These are phyloP conservation scores for Tritrichomonas musculus DNA, from an alignment of 208 protist species.

Conservation along the genomic window DNA sequence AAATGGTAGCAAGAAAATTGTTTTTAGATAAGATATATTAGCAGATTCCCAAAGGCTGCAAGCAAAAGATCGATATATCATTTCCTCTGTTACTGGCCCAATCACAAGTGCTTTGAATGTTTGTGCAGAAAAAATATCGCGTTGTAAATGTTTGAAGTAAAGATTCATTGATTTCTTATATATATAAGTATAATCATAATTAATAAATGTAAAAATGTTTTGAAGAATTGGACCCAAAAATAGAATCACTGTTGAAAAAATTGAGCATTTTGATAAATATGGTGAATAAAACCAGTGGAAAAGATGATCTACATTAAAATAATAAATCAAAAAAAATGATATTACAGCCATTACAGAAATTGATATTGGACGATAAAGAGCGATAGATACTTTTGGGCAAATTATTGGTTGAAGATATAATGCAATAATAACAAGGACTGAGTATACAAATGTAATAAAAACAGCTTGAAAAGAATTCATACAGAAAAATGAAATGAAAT, in stretches of 20 bases:
- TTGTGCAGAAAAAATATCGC: neutral
- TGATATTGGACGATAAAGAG: neutral
- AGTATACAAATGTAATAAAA: neutral
- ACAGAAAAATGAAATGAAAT: neutral
- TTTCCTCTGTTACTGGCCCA: neutral
- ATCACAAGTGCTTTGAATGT: neutral
- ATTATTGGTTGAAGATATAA: neutral
- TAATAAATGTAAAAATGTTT: neutral
- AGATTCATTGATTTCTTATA: neutral
- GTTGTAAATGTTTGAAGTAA: neutral
- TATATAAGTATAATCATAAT: neutral
- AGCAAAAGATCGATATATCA: neutral
- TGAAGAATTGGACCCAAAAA: neutral
- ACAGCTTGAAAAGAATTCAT: neutral
- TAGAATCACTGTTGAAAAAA: neutral
- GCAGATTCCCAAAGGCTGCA: neutral
- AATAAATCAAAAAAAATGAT: neutral
- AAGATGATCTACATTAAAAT: neutral
- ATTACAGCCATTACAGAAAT: neutral
- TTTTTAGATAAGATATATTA: neutral
- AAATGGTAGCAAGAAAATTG: neutral
- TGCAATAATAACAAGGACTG: neutral
- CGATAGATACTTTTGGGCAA: neutral
- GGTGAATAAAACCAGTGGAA: neutral
- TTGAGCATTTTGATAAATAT: neutral